A percentile compares a stretch with the other conserved stretches of the same genome.
Evolutionary conservation across 23 red algal species (phyloP).

Genomic region (Cyanidiococcus yangmingshanensis): DNA sequence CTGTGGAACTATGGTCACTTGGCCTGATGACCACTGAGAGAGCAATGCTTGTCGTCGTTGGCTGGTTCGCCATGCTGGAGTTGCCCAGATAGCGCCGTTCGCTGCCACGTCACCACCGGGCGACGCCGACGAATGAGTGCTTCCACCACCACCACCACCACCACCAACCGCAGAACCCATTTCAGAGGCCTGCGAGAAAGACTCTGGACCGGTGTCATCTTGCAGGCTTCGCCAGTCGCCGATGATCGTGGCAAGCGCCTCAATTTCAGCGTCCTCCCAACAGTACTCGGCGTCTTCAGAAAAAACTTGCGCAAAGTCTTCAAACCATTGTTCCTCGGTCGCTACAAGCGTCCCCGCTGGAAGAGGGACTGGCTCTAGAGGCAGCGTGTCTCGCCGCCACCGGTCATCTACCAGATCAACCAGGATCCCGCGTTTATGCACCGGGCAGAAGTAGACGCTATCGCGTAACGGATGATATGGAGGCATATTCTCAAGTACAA

Average conservation of each 20-base stretch:
- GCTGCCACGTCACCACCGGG: not conserved
- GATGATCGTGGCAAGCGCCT: not conserved
- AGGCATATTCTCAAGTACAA: too few relatives aligned
- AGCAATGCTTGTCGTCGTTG: not conserved
- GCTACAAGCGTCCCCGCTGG: not conserved
- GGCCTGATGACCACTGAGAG: not conserved
- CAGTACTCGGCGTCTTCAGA: not conserved
- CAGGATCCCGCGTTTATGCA: not conserved
- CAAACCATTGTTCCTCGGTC: not conserved
- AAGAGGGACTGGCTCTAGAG: not conserved
- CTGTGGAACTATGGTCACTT: not conserved
- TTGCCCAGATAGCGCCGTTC: not conserved
- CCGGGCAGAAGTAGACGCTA: not conserved
- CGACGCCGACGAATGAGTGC: too few relatives aligned
- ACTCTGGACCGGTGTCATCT: not conserved
- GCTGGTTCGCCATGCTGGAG: not conserved
- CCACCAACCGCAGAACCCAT: not conserved
- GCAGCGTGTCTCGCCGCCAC: not conserved
- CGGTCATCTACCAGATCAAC: slow-evolving; percentile 13
- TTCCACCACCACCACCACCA: not conserved
- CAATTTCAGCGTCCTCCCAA: not conserved
- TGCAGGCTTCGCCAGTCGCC: not conserved
- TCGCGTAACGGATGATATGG: not conserved
- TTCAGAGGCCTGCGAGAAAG: not conserved
- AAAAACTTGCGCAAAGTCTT: not conserved